phyloP scores from a whole-genome alignment of 805 yeast species.

The Suhomyces pyralidae region DNA sequence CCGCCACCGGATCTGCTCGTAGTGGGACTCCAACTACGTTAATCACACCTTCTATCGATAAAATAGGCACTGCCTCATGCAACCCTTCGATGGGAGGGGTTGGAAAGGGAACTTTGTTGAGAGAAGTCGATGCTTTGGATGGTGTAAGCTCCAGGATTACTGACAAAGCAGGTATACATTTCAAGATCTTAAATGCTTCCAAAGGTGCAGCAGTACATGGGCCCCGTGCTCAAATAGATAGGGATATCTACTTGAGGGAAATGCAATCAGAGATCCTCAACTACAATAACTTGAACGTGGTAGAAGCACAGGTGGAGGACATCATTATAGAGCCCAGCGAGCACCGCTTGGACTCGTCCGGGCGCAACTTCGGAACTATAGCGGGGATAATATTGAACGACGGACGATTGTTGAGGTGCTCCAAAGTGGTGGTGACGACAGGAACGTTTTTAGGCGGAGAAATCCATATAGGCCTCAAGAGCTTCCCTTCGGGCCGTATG shows the following conservation, averaged over 20 bases:
- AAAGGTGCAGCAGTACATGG: conserved; percentile 99
- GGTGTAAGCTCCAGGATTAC: conserved; percentile 87
- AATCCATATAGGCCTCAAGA: conserved; percentile 81
- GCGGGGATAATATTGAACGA: conserved; percentile 71
- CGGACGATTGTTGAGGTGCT: conserved; percentile 59
- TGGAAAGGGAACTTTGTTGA: conserved; percentile 89
- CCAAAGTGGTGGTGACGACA: conserved; percentile 82
- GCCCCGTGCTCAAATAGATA: conserved; percentile 93
- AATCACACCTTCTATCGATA: conserved; percentile 69
- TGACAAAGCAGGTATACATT: conserved; percentile 91
- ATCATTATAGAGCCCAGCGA: conserved; percentile 54
- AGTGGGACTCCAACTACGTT: conserved; percentile 68
- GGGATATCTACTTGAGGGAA: conserved; percentile 69
- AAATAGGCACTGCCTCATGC: conserved; percentile 93
- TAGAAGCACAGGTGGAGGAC: conserved; percentile 82
- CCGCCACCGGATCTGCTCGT: conserved; percentile 90
- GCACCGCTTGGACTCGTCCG: conserved; percentile 25
- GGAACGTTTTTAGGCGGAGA: conserved; percentile 96
- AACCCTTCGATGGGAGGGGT: conserved; percentile 98
- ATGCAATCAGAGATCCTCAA: conserved; percentile 67
- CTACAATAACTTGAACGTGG: conserved; percentile 56
- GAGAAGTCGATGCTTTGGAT: conserved; percentile 95
- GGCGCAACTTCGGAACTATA: conserved; percentile 46
- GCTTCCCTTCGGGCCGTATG: conserved; percentile 86
- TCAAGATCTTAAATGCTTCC: conserved; percentile 77